Percentiles rank a stretch among this genome's conserved stretches.
Evolutionary conservation across 371 early-diverging fungal species (phyloP).

Genomic region (Mortierella sp.): DNA sequence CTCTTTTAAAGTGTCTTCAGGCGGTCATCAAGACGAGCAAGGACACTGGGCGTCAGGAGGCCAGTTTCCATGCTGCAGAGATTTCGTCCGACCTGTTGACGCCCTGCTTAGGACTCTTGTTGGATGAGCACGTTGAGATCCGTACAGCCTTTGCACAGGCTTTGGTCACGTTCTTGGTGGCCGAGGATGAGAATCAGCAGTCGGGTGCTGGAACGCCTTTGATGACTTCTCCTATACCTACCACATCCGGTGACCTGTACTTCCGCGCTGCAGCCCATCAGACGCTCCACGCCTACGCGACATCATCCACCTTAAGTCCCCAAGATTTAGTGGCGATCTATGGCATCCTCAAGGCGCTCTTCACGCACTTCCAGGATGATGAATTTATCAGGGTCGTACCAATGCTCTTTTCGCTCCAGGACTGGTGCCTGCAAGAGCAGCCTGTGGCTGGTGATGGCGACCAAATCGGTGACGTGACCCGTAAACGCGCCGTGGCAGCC

Average conservation of each 20-base stretch:
- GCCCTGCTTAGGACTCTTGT: constrained; percentile 58
- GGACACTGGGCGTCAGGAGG: constrained; percentile 33
- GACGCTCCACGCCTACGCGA: constrained; percentile 68
- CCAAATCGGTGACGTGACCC: constrained; percentile 32
- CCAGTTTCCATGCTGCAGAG: constrained; percentile 31
- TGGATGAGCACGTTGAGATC: constrained; percentile 56
- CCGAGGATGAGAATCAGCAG: constrained; percentile 32
- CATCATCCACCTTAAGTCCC: constrained; percentile 59
- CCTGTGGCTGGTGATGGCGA: not conserved
- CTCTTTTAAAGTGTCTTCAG: constrained; percentile 59
- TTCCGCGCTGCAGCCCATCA: constrained; percentile 67
- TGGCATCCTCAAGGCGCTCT: constrained; percentile 63
- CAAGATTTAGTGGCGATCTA: constrained; percentile 69
- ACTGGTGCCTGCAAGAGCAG: constrained; percentile 40
- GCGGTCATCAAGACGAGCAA: constrained; percentile 54
- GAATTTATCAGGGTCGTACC: constrained; percentile 73
- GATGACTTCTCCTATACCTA: constrained; percentile 1
- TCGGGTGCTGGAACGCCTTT: constrained; percentile 23
- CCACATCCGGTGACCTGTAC: constrained; percentile 57
- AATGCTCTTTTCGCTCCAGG: constrained; percentile 72
- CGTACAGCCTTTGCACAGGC: constrained; percentile 52
- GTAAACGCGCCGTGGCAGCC: constrained; percentile 68
- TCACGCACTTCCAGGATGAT: constrained; percentile 67
- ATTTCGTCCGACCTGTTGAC: constrained; percentile 58
- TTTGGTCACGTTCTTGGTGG: constrained; percentile 49